These are phyloP conservation scores for Euphorbia lathyris DNA, from an alignment of 345 rosid species.

Conservation along the genomic window DNA sequence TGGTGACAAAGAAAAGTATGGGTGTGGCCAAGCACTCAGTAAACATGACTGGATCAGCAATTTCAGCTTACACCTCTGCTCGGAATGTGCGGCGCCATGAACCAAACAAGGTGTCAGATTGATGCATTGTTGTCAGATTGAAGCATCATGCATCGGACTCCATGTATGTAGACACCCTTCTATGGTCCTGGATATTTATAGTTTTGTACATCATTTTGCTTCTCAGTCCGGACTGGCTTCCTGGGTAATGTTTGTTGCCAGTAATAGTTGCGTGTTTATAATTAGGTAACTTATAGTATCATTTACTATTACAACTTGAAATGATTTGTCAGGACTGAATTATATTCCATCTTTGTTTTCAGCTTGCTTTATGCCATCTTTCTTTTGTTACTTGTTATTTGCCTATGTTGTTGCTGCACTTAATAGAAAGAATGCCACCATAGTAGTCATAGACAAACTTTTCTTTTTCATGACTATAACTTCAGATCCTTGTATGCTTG, in stretches of 20 bases:
- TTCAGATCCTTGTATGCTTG: neutral
- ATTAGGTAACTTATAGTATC: neutral
- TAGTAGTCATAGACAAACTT: neutral
- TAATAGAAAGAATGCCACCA: neutral
- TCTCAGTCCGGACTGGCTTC: neutral
- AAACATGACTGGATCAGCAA: slow-evolving; percentile 50
- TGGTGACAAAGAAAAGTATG: slow-evolving; percentile 56
- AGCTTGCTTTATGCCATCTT: neutral
- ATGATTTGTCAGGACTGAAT: neutral
- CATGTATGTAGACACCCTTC: neutral
- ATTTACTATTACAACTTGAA: neutral
- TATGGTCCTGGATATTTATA: neutral
- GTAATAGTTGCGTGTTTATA: slow-evolving; percentile 7
- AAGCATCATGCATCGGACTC: neutral
- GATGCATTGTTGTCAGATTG: slow-evolving; percentile 21
- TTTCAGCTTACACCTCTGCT: slow-evolving; percentile 47
- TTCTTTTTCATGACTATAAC: neutral
- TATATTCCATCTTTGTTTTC: neutral
- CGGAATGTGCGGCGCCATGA: slow-evolving; percentile 27
- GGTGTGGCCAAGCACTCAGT: slow-evolving; percentile 62
- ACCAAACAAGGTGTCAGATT: slow-evolving; percentile 16
- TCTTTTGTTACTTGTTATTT: neutral
- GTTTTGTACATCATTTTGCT: neutral
- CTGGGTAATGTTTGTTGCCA: neutral
- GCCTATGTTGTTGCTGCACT: neutral